Evolutionary conservation across 345 rosid genomes (phyloP).

Genomic region (Euphorbia peplus): DNA sequence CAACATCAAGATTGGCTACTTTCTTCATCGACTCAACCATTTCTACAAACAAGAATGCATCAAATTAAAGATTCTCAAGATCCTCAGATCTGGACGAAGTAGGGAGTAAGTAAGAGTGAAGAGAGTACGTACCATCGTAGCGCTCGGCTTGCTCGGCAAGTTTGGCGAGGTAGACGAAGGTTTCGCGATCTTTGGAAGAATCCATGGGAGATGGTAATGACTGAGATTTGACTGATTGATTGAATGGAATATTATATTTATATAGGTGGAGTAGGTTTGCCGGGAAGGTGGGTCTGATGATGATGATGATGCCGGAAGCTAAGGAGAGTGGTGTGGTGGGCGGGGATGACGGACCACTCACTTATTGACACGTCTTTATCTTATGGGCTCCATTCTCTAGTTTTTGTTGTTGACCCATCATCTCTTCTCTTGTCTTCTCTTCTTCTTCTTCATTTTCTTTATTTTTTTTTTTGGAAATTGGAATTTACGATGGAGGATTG

Average conservation of each 20-base stretch:
- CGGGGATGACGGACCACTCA: not conserved
- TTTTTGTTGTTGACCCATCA: not conserved
- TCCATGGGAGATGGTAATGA: constrained; percentile 27
- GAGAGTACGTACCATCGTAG: constrained; percentile 37
- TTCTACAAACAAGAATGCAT: constrained; percentile 32
- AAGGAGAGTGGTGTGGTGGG: not conserved
- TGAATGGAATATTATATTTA: not conserved
- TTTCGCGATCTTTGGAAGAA: constrained; percentile 43
- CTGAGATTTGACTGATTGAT: too few species aligned
- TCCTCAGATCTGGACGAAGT: constrained; percentile 9
- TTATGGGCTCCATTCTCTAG: not conserved
- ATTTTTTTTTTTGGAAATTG: not conserved
- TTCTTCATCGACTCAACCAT: constrained; percentile 70
- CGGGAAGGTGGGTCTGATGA: not conserved
- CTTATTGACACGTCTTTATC: not conserved
- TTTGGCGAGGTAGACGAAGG: constrained; percentile 50
- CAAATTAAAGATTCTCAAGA: not conserved
- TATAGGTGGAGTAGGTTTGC: not conserved
- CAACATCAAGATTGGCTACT: constrained; percentile 51
- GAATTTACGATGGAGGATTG: too few species aligned
- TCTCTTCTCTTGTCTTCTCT: too few species aligned
- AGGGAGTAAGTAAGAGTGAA: not conserved
- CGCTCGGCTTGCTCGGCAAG: constrained; percentile 76
- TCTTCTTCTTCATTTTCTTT: too few species aligned
- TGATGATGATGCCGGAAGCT: not conserved